A percentile compares a stretch with the other conserved stretches of the same genome.
Evolutionary conservation across 441 rosid genomes (phyloP).

Genomic region (Bruguiera hainesii): DNA sequence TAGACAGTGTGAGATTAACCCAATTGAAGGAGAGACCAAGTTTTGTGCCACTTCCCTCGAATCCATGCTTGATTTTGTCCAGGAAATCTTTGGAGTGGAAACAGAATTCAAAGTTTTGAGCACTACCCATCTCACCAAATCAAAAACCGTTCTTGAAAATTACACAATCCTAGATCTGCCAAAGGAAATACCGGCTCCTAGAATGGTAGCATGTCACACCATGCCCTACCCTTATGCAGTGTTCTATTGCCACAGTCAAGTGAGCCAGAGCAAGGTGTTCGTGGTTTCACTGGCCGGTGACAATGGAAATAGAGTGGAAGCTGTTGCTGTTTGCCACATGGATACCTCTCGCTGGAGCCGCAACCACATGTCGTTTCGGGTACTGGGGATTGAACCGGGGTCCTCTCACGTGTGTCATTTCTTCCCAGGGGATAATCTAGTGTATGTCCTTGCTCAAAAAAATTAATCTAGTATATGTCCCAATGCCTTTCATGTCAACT

Average conservation of each 20-base stretch:
- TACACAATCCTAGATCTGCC: neutral
- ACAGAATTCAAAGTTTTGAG: neutral
- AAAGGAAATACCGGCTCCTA: conserved; percentile 15
- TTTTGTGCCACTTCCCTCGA: neutral
- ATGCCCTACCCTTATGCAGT: conserved; percentile 30
- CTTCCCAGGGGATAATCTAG: conserved; percentile 27
- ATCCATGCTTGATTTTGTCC: neutral
- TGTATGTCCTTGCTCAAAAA: conserved; percentile 16
- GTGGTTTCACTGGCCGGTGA: conserved; percentile 1
- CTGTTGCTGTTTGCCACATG: conserved; percentile 7
- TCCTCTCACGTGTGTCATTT: conserved; percentile 31
- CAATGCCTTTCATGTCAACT: neutral
- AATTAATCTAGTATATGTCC: conserved; percentile 22
- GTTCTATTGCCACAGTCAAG: conserved; percentile 12
- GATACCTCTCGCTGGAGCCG: neutral
- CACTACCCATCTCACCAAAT: neutral
- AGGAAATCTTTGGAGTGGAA: neutral
- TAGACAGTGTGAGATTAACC: neutral
- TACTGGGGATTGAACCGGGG: conserved; percentile 22
- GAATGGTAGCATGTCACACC: conserved; percentile 30
- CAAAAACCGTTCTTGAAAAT: neutral
- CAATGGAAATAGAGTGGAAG: conserved; percentile 8
- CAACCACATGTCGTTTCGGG: conserved; percentile 25
- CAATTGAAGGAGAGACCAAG: neutral
- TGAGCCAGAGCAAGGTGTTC: conserved; percentile 5